Percentiles rank a stretch among this genome's conserved stretches.
Evolutionary conservation across 1,284 basidiomycete species (phyloP).

Genomic region (Earliella scabrosa): DNA sequence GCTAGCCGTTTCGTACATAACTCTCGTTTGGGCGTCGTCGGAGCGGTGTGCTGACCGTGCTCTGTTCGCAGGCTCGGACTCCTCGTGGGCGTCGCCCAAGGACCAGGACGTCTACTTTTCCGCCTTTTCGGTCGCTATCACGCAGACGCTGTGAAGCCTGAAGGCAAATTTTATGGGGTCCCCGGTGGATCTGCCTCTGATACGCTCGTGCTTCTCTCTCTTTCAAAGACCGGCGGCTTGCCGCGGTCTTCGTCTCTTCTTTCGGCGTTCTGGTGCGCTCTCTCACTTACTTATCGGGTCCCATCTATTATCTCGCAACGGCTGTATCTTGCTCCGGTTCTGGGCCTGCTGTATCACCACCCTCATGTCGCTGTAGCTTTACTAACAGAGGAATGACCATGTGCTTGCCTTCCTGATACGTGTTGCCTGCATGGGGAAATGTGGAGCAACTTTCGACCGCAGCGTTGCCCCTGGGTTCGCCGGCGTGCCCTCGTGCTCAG

Average conservation of each 20-base stretch:
- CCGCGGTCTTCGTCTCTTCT: background rate
- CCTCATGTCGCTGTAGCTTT: background rate
- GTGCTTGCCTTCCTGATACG: background rate
- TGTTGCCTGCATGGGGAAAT: background rate
- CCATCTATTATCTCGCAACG: background rate
- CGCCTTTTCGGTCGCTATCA: slow-evolving; percentile 66
- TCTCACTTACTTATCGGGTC: slow-evolving; percentile 1
- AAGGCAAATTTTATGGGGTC: slow-evolving; percentile 4
- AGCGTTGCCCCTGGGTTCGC: background rate
- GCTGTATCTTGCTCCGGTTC: background rate
- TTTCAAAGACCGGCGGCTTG: background rate
- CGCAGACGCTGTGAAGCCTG: slow-evolving; percentile 44
- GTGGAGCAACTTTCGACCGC: background rate
- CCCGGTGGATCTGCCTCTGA: background rate
- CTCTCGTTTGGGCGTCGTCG: background rate
- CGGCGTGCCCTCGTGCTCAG: no score
- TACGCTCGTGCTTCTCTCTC: background rate
- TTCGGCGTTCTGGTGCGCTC: background rate
- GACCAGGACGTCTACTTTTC: slow-evolving; percentile 64
- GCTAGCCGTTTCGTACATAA: no score
- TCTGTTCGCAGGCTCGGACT: slow-evolving; percentile 44
- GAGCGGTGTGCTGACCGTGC: slow-evolving; percentile 4
- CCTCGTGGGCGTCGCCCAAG: slow-evolving; percentile 56
- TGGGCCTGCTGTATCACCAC: background rate
- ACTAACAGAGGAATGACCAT: background rate